Base-by-base conservation (phyloP, 1,284 basidiomycete genomes). In the Hymenochaete sp. region DNA sequence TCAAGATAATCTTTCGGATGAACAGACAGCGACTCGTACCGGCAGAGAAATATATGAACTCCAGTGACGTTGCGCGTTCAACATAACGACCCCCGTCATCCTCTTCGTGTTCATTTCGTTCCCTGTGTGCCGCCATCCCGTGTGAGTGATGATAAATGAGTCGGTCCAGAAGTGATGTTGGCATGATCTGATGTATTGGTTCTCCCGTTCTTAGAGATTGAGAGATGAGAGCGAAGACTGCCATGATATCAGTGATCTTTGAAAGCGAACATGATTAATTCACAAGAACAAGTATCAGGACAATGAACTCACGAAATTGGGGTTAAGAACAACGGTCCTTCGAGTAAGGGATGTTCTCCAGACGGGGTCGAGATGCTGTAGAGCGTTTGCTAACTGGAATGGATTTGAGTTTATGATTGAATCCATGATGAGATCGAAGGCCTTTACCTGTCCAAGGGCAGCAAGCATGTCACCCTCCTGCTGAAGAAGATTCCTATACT, bases 11-110 rank as follows among this genome's bases (percentile, higher is more conserved):
- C n/a, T n/a, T n/a, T n/a, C n/a, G n/a, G n/a, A n/a, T n/a, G n/a
- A n/a, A n/a, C n/a, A n/a, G n/a, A n/a, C n/a, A n/a, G n/a, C n/a
- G n/a, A n/a, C n/a, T n/a, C n/a, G n/a, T n/a, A n/a, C n/a, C n/a
- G 3, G 67, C 62, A 2, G 71, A 66, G 52, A 72, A 72, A 52
- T 65, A 66, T 60, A 72, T 67, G 47, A 67, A 71, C 22, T 70
- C 65, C 16, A 67, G 45, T 2, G 63, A 63, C 43, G 64, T 59
- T 24, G 67, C 48, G 14, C 59, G 54, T 38, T 57, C 59, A 18
- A 54, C 51, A 31, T 53, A 50, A n/a, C n/a, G n/a, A n/a, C n/a
- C n/a, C n/a, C n/a, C n/a, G 18, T 52, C 52, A 13, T 55, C 52
- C 8, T 45, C 43, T 8, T 44, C 42, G 19, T 11, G 44, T 38